Percentiles rank a stretch among this genome's conserved stretches.
Conservation (phyloP, 2,329 filamentous ascomycete species). For the Penicillium sp. region DNA sequence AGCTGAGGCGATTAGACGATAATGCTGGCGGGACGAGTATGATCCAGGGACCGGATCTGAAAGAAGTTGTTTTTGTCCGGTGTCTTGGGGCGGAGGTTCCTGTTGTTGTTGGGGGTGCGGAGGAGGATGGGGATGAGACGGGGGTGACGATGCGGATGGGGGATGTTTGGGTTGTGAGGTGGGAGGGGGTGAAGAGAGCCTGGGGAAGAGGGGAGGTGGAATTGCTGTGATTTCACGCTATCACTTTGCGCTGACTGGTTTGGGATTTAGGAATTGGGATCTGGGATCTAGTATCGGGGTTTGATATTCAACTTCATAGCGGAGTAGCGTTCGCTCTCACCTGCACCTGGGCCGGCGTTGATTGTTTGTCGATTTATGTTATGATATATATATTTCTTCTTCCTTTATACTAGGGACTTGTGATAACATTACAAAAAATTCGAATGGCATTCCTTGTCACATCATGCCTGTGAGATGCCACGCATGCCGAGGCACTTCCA, state of each 20-base stretch:
- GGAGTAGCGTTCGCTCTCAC: slow-evolving; percentile 1
- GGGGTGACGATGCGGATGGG: slow-evolving; percentile 51
- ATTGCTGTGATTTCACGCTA: slow-evolving; percentile 33
- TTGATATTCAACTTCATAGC: slow-evolving; percentile 9
- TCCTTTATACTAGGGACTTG: neutral
- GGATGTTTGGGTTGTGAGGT: slow-evolving; percentile 67
- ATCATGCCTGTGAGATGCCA: neutral
- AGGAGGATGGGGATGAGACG: slow-evolving; percentile 29
- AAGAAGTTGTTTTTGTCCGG: slow-evolving; percentile 80
- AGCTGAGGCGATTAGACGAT: slow-evolving; percentile 84
- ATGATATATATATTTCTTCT: neutral
- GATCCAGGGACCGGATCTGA: slow-evolving; percentile 82
- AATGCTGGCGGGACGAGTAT: slow-evolving; percentile 85
- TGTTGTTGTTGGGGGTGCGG: slow-evolving; percentile 36
- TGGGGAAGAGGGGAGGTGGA: slow-evolving; percentile 47
- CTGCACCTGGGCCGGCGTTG: neutral
- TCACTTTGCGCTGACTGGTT: neutral
- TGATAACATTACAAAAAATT: neutral
- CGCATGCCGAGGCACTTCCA: neutral
- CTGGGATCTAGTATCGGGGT: neutral
- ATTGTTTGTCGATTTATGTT: neutral
- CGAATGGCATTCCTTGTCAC: neutral
- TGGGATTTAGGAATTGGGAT: neutral
- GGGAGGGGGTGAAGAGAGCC: slow-evolving; percentile 67
- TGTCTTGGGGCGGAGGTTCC: slow-evolving; percentile 50